Base-by-base conservation (phyloP, 2,329 filamentous ascomycete species). In the Alternaria arborescens region DNA sequence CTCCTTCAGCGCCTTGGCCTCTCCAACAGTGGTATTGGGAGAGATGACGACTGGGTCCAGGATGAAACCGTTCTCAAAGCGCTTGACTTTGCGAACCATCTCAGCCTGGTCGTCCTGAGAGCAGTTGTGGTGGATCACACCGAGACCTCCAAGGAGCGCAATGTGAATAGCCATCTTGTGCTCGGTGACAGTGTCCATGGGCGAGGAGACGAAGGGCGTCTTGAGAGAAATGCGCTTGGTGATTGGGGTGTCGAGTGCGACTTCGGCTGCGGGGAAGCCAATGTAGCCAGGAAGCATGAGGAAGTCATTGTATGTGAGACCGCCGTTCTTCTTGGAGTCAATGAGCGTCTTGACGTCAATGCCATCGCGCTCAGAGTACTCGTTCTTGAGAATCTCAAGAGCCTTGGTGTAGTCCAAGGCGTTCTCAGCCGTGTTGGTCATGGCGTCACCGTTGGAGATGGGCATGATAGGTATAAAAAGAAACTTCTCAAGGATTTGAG, bases 91-190 rank as follows among this genome's bases (percentile, higher is more conserved):
- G 81, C 93, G 89, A 70, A 99, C 92, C 95, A 99, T 99, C 84
- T 97, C 94, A 69, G 95, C 95, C 85, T 99, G 95, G 57, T 92
- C 92, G 28, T 98, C 93, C 30, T 94, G 88, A n/a, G 94, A 95
- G 87, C 95, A 99, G 86, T 99, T 99, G 88, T 99, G 95, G 86
- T 99, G 95, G 71, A 99, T 97, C 72, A 99, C 93, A 83, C 95
- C 92, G 18, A 96, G 85, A 75, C 92, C 92, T 73, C 92, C 92
- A 77, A 95, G 90, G 32, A 95, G 86, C 53, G 92, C 92, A 87
- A 96, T 97, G 83, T 97, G 92, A 74, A 99, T 98, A 68, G 95
- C 96, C 96, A 99, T 99, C 80, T 97, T 94, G 83, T 97, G 92
- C 85, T 99, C 95, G 43, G 96, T 99, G 79, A 99, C 95, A 10